phyloP scores from a whole-genome alignment of 257 asterid species.

The Solanum ossicruentum region DNA sequence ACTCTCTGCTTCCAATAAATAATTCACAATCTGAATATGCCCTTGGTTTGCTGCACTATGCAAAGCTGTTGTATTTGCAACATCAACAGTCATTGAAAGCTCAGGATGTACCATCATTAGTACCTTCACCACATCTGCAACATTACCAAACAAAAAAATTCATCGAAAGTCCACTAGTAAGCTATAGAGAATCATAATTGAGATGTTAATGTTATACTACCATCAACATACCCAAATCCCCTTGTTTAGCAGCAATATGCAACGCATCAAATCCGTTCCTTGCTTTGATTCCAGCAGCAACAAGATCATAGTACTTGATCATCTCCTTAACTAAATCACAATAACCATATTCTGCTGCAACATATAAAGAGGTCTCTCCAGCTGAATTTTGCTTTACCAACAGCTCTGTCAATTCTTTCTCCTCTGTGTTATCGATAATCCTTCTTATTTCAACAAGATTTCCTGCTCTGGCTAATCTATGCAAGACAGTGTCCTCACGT shows the following conservation, averaged over 20 bases:
- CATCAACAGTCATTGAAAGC: constrained; percentile 39
- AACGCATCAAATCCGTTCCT: constrained; percentile 41
- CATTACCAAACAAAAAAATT: background rate
- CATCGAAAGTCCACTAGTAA: background rate
- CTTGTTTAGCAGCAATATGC: constrained; percentile 49
- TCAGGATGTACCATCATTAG: constrained; percentile 33
- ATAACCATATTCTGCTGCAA: constrained; percentile 38
- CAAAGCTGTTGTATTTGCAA: constrained; percentile 31
- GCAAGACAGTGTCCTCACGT: constrained; percentile 32
- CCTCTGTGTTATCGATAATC: background rate
- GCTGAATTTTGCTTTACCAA: constrained; percentile 27
- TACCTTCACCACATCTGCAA: constrained; percentile 28
- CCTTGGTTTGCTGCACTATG: constrained; percentile 38
- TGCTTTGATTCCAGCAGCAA: constrained; percentile 37
- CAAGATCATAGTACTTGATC: constrained; percentile 26
- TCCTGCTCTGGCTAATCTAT: constrained; percentile 32
- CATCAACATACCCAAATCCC: constrained; percentile 30
- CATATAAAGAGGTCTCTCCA: constrained; percentile 34
- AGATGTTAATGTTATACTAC: background rate
- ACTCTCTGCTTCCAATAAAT: constrained; percentile 19
- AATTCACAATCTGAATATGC: constrained; percentile 26
- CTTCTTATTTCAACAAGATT: constrained; percentile 12
- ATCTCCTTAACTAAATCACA: constrained; percentile 25
- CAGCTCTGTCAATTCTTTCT: constrained; percentile 17
- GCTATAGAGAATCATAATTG: background rate